These are phyloP conservation scores for Exophiala alcalophila DNA, from an alignment of 2,329 filamentous ascomycete genomes.

Conservation along the genomic window DNA sequence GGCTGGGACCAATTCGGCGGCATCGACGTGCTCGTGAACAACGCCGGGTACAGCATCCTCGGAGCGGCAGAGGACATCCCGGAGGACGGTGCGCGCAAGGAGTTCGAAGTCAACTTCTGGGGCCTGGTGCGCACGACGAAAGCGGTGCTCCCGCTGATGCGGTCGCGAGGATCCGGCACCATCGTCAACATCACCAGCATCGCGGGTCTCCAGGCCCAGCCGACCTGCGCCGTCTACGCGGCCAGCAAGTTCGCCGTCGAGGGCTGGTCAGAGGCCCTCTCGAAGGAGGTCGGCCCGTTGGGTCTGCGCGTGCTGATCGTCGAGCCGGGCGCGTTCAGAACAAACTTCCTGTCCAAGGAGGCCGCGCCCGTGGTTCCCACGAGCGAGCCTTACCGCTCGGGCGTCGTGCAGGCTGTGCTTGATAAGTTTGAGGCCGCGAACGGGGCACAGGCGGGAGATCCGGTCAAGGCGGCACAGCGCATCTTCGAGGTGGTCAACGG, in stretches of 20 bases:
- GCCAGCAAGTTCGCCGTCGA: conserved; percentile 44
- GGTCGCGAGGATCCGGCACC: conserved; percentile 14
- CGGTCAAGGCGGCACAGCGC: conserved; percentile 35
- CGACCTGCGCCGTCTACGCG: conserved; percentile 34
- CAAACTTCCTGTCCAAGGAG: conserved; percentile 39
- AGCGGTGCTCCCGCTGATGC: conserved; percentile 23
- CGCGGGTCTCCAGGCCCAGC: conserved; percentile 27
- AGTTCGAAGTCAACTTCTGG: conserved; percentile 30
- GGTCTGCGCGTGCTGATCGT: conserved; percentile 41
- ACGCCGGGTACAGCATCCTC: conserved; percentile 30
- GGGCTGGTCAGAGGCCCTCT: conserved; percentile 39
- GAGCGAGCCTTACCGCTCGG: conserved; percentile 7
- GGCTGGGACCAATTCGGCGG: conserved; percentile 15
- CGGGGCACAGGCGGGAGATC: conserved; percentile 35
- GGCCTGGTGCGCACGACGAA: conserved; percentile 20
- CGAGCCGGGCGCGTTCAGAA: conserved; percentile 45
- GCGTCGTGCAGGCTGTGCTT: conserved; percentile 8
- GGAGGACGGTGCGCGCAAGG: conserved; percentile 13
- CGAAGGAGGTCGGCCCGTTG: conserved; percentile 38
- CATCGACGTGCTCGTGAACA: conserved; percentile 33
- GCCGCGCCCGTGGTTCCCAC: conserved; percentile 13
- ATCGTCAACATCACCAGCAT: conserved; percentile 27
- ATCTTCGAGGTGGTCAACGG: conserved; percentile 40
- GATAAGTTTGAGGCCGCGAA: conserved; percentile 21
- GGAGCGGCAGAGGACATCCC: conserved; percentile 28